Conservation (phyloP, 2,329 filamentous ascomycete species). For the Xylaria sp. region DNA sequence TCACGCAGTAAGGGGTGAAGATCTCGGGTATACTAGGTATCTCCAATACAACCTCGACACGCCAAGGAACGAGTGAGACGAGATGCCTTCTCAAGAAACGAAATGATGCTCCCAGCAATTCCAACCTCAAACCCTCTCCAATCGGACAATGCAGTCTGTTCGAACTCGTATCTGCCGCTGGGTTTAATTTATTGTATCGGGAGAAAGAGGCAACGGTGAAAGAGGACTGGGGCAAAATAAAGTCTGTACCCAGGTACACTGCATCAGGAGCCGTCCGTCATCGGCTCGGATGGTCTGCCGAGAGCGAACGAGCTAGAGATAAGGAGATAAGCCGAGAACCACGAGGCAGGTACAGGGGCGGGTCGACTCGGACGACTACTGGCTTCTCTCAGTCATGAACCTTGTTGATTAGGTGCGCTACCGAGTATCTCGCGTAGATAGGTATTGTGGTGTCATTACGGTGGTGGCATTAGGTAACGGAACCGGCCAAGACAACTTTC, state of each 20-base stretch:
- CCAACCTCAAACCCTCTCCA: neutral
- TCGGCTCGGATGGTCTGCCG: conserved; percentile 18
- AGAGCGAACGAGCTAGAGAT: conserved; percentile 7
- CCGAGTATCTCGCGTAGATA: too few species aligned
- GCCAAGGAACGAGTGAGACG: neutral
- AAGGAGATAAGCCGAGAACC: conserved; percentile 24
- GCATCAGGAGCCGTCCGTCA: conserved; percentile 20
- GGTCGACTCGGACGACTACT: conserved; percentile 20
- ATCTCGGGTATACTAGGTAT: neutral
- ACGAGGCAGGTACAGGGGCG: neutral
- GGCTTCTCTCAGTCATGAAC: neutral
- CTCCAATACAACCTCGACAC: neutral
- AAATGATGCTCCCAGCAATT: neutral
- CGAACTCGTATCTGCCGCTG: neutral
- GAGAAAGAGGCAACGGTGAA: conserved; percentile 14
- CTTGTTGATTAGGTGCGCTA: neutral
- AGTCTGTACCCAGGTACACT: neutral
- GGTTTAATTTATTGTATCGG: neutral
- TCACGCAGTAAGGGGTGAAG: conserved; percentile 24
- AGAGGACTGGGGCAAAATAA: conserved; percentile 8
- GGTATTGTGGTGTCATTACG: too few species aligned
- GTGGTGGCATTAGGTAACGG: too few species aligned
- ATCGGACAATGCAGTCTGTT: neutral
- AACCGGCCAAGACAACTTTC: too few species aligned
- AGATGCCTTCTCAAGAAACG: neutral